Conservation (phyloP, 2,329 filamentous ascomycete species). For the Pseudocercospora fuligena region DNA sequence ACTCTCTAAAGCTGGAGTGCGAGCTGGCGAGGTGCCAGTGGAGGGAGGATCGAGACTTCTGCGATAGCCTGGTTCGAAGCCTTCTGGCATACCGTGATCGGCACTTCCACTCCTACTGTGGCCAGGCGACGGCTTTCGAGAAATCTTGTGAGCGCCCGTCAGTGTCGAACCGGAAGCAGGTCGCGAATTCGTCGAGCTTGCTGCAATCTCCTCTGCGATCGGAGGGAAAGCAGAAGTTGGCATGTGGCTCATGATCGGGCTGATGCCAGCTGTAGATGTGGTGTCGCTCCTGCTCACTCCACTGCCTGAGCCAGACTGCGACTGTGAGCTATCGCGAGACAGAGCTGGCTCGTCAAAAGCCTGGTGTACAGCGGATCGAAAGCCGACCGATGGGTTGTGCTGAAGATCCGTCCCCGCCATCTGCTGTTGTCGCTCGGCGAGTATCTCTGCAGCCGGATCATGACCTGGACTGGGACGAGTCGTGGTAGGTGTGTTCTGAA, state of each 20-base stretch:
- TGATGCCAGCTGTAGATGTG: slow-evolving; percentile 65
- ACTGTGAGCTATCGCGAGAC: slow-evolving; percentile 49
- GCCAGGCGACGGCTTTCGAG: slow-evolving; percentile 44
- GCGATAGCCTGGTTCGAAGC: slow-evolving; percentile 59
- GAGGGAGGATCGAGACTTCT: slow-evolving; percentile 64
- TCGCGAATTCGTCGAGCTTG: slow-evolving; percentile 40
- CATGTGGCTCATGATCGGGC: slow-evolving; percentile 67
- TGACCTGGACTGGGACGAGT: slow-evolving; percentile 16
- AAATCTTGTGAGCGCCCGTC: slow-evolving; percentile 39
- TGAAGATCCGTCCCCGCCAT: slow-evolving; percentile 42
- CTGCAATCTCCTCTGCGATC: slow-evolving; percentile 58
- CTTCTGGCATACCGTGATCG: slow-evolving; percentile 34
- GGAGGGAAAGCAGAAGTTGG: slow-evolving; percentile 58
- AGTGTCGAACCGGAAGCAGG: slow-evolving; percentile 42
- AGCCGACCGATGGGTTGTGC: slow-evolving; percentile 55
- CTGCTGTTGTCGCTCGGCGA: slow-evolving; percentile 24
- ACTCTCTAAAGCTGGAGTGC: slow-evolving; percentile 59
- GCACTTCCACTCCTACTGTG: slow-evolving; percentile 48
- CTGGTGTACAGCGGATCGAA: slow-evolving; percentile 63
- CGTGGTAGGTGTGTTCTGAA: slow-evolving; percentile 28
- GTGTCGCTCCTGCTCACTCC: slow-evolving; percentile 59
- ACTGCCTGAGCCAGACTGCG: slow-evolving; percentile 20
- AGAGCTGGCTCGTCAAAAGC: slow-evolving; percentile 67
- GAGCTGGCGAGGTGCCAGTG: slow-evolving; percentile 65
- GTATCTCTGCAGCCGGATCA: slow-evolving; percentile 26